Evolutionary conservation across 225 moss, liverwort and hornwort species (phyloP).

Genomic region (Thuidium tamariscinum): DNA sequence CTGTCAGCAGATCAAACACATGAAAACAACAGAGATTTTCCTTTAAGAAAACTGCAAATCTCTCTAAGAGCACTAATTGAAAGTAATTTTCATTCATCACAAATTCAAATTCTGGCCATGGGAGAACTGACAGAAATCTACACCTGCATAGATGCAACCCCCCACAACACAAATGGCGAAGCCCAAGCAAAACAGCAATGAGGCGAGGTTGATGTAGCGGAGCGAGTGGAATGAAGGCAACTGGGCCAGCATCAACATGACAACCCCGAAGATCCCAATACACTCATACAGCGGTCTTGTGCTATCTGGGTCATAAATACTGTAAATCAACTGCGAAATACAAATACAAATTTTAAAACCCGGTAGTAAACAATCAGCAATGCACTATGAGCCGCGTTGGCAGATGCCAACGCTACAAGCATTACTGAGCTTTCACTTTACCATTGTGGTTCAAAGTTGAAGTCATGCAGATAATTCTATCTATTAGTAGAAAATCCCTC

Average conservation of each 20-base stretch:
- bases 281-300: slow-evolving; percentile 20
- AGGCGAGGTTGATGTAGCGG: slow-evolving; percentile 42
- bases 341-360: background rate
- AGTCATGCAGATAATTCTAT: background rate
- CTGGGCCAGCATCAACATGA: slow-evolving; percentile 41
- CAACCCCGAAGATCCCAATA: slow-evolving; percentile 27
- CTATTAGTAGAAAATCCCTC: background rate
- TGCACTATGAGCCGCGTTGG: background rate
- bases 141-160: slow-evolving; percentile 54
- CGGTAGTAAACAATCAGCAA: background rate
- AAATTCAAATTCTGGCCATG: background rate
- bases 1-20: slow-evolving; percentile 4
- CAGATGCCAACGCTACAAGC: background rate
- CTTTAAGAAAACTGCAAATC: background rate
- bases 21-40: background rate
- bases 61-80: background rate
- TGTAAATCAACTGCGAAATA: slow-evolving; percentile 30
- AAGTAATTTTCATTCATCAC: background rate
- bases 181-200: slow-evolving; percentile 37
- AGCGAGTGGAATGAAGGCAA: slow-evolving; percentile 59
- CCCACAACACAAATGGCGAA: slow-evolving; percentile 42
- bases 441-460: background rate
- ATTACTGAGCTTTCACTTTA: background rate
- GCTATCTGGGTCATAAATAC: slow-evolving; percentile 22
- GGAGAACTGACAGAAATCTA: background rate